Conservation (phyloP, 2,329 filamentous ascomycete genomes). For the Trichoderma koningii region DNA sequence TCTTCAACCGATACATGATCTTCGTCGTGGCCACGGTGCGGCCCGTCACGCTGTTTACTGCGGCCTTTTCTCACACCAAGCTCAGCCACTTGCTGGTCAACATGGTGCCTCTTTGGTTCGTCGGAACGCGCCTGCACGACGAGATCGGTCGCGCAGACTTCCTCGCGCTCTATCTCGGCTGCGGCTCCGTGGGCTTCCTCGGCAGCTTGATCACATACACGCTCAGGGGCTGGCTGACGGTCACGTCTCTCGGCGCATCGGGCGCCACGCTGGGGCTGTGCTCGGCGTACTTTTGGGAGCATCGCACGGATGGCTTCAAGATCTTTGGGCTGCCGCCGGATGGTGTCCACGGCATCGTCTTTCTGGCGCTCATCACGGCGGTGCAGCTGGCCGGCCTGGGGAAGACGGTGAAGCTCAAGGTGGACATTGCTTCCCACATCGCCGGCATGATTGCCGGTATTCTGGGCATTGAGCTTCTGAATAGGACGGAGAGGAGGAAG, state of each 20-base stretch:
- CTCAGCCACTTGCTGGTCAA: conserved; percentile 64
- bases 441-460: conserved; percentile 54
- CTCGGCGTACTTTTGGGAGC: conserved; percentile 63
- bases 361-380: conserved; percentile 54
- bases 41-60: conserved; percentile 62
- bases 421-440: conserved; percentile 58
- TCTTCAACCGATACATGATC: conserved; percentile 70
- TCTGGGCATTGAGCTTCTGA: conserved; percentile 43
- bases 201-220: conserved; percentile 57
- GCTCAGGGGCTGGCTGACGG: conserved; percentile 47
- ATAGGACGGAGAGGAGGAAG: conserved; percentile 30
- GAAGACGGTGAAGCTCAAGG: conserved; percentile 44
- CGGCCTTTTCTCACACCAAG: conserved; percentile 69
- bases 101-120: conserved; percentile 64
- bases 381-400: conserved; percentile 53
- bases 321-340: conserved; percentile 60
- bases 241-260: conserved; percentile 66
- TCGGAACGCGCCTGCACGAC: conserved; percentile 68
- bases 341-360: conserved; percentile 57
- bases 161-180: conserved; percentile 64
- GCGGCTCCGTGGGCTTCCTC: conserved; percentile 60
- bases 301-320: conserved; percentile 58
- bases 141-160: conserved; percentile 70
- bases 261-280: conserved; percentile 64
- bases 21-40: conserved; percentile 65